A percentile compares a stretch with the other conserved stretches of the same genome.
These are phyloP conservation scores for Aspergillus hiratsukae DNA, from an alignment of 2,329 filamentous ascomycete genomes.

Conservation along the genomic window DNA sequence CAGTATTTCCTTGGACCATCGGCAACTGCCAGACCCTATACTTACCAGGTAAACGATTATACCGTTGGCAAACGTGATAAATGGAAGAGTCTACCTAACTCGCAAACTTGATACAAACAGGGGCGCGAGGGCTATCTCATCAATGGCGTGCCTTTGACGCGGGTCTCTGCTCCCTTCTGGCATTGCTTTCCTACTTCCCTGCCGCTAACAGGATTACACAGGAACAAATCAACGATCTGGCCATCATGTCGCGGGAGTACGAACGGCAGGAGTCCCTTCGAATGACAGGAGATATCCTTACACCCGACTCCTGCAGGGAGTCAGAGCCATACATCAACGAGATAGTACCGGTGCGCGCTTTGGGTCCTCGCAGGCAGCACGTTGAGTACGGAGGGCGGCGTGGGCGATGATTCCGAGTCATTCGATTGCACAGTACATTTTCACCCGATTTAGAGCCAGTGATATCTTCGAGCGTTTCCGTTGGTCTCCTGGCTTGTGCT, in stretches of 20 bases:
- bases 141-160: constrained; percentile 42
- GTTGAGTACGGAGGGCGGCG: constrained; percentile 28
- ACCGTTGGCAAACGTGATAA: background rate
- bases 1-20: constrained; percentile 47
- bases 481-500: background rate
- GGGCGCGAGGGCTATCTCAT: constrained; percentile 48
- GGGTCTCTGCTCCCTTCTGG: constrained; percentile 27
- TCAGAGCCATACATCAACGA: constrained; percentile 42
- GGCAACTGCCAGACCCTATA: constrained; percentile 45
- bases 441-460: background rate
- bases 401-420: constrained; percentile 1
- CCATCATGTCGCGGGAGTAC: constrained; percentile 44
- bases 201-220: constrained; percentile 18
- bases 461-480: background rate
- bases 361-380: constrained; percentile 26
- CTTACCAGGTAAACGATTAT: constrained; percentile 39
- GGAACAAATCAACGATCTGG: constrained; percentile 49
- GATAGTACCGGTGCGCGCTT: constrained; percentile 33
- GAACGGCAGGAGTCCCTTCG: constrained; percentile 45
- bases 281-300: constrained; percentile 33
- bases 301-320: constrained; percentile 15
- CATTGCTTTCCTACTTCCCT: background rate
- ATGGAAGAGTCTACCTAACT: constrained; percentile 18
- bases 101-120: constrained; percentile 24
- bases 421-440: background rate